Evolutionary conservation across 2,329 filamentous ascomycete genomes (phyloP).

Genomic region (Hymenoscyphus albidus): DNA sequence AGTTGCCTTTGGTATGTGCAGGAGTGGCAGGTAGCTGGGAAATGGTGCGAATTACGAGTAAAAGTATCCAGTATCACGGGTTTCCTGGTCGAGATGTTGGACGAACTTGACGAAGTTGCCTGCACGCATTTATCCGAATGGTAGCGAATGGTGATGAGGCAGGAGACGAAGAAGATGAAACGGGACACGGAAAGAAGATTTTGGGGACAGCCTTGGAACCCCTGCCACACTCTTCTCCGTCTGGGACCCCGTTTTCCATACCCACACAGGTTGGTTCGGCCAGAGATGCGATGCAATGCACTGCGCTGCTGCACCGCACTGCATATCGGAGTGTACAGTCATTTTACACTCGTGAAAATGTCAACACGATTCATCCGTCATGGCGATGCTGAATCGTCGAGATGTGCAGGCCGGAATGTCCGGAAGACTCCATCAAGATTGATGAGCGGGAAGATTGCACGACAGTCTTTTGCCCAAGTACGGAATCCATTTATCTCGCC

Average conservation of each 20-base stretch:
- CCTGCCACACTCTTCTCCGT: background rate
- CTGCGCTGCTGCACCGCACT: background rate
- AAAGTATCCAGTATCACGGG: background rate
- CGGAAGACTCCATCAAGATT: background rate
- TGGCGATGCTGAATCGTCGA: background rate
- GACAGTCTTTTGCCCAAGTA: background rate
- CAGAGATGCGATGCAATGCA: no score
- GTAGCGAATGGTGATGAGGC: constrained; percentile 1
- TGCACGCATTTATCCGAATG: background rate
- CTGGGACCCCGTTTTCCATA: background rate
- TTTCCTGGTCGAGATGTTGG: background rate
- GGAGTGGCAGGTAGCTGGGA: background rate
- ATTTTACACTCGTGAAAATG: no score
- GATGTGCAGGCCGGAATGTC: background rate
- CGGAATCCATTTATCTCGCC: no score
- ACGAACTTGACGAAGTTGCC: background rate
- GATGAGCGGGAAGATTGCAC: background rate
- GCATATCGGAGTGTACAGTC: background rate
- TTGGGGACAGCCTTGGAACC: background rate
- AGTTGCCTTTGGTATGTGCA: background rate
- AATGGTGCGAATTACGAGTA: background rate
- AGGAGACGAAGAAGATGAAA: background rate
- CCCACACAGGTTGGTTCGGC: no score
- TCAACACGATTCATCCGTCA: background rate
- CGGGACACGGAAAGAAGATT: background rate